These are phyloP conservation scores for Trichophaea hybrida DNA, from an alignment of 2,329 filamentous ascomycete species.

Conservation along the genomic window DNA sequence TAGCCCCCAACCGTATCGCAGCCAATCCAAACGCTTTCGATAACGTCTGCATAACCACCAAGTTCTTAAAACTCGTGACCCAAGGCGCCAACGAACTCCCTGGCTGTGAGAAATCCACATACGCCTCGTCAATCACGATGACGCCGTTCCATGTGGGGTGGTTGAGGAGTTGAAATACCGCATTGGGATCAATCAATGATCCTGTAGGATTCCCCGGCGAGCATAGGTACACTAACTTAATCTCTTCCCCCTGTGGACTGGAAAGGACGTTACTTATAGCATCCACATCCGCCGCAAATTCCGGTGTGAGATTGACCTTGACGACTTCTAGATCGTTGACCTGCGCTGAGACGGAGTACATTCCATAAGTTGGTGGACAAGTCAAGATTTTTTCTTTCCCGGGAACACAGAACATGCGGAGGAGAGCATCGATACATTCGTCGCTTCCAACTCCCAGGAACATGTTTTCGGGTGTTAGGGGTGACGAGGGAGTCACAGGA, in stretches of 20 bases:
- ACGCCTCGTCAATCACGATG: slow-evolving; percentile 87
- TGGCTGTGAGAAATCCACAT: slow-evolving; percentile 80
- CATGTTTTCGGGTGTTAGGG: slow-evolving; percentile 63
- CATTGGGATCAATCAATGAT: slow-evolving; percentile 57
- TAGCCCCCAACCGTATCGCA: slow-evolving; percentile 75
- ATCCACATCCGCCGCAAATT: slow-evolving; percentile 60
- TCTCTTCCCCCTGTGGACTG: slow-evolving; percentile 40
- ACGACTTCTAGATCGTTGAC: slow-evolving; percentile 83
- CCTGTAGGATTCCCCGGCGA: slow-evolving; percentile 92
- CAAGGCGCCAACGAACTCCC: slow-evolving; percentile 75
- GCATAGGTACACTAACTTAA: slow-evolving; percentile 88
- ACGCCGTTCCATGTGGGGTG: slow-evolving; percentile 93
- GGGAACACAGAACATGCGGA: slow-evolving; percentile 84
- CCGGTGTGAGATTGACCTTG: slow-evolving; percentile 59
- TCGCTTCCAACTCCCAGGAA: slow-evolving; percentile 95
- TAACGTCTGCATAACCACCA: slow-evolving; percentile 97
- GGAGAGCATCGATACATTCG: slow-evolving; percentile 86
- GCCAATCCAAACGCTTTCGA: slow-evolving; percentile 95
- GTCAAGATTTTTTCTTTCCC: slow-evolving; percentile 80
- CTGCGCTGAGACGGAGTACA: slow-evolving; percentile 90
- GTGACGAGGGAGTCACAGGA: slow-evolving; percentile 34
- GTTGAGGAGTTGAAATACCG: slow-evolving; percentile 58
- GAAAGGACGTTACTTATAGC: slow-evolving; percentile 54
- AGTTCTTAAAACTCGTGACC: slow-evolving; percentile 83
- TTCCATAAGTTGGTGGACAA: slow-evolving; percentile 94